Base-by-base conservation (phyloP, 177 flowering plant species). In the Vitis hybrid region DNA sequence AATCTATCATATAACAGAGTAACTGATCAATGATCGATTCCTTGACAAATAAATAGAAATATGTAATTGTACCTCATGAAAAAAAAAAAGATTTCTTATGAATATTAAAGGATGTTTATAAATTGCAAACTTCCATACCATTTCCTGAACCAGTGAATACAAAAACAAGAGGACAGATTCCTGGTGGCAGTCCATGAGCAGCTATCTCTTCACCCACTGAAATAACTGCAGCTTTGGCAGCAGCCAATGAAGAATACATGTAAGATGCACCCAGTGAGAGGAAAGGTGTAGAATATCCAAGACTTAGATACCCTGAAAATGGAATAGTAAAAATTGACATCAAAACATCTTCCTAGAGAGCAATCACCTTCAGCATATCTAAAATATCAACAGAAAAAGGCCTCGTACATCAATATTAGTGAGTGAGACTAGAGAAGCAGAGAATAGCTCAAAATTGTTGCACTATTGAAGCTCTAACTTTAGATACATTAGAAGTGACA, bases 241-340 rank as follows among this genome's bases (percentile, higher is more conserved):
- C 90, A 83, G 92, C 97, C 78, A 96, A 78, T 52, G 98, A 92
- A 65, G 97, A 64, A 81, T 94, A 96, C 97, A 92, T 96, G 80
- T 92, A 94, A 67, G 99, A 91, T 78, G 85, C 78, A 57, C 98
- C 99, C 49, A 96, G 77, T 1, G 98, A 92, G 52, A 94, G 97
- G 79, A 96, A 91, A 60, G 99, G 97, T 50, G 99, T 96, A 21
- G 99, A 92, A 74, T 89, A 93, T 65, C 98, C 99, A 76, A 91
- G 90, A 79, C 81, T 86, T 52, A 96, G 74, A 80, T 86, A 96
- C 62, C 99, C 98, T 95, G 94, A 54, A 70, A 76, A n/a, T 64
- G 70, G 64, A 52, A 63, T 61, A 62, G 24, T 55, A 79, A 48
- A 40, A 66, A 67, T 50, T 51, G 5, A 56, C 58, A 14, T 13